A percentile compares a stretch with the other conserved stretches of the same genome.
Conservation (phyloP, 202 grass and related monocot species). For the Setaria viridis region DNA sequence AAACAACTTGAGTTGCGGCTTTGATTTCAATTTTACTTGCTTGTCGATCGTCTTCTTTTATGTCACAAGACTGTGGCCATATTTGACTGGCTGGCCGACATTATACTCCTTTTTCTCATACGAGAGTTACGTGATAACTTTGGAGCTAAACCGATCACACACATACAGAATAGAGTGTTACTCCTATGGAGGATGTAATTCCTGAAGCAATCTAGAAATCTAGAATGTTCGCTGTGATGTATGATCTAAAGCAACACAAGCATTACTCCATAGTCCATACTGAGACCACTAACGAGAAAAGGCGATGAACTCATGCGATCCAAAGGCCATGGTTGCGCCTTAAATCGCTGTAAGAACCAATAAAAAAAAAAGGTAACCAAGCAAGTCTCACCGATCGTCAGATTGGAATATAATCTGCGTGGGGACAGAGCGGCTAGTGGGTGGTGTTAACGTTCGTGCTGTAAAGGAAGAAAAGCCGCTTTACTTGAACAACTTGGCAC, state of each 20-base stretch:
- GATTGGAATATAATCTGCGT: too few species aligned
- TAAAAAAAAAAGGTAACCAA: background rate
- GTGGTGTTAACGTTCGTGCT: constrained; percentile 43
- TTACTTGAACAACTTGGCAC: constrained; percentile 35
- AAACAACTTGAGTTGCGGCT: background rate
- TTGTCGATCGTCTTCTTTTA: background rate
- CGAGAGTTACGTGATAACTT: too few species aligned
- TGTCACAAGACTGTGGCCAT: background rate
- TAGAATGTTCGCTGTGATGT: background rate
- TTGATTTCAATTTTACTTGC: background rate
- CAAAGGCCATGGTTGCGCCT: background rate
- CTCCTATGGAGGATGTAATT: background rate
- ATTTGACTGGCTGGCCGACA: background rate
- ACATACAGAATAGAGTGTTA: background rate
- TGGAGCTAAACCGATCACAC: background rate
- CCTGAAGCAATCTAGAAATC: background rate
- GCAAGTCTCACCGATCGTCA: background rate
- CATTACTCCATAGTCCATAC: background rate
- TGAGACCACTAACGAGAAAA: background rate
- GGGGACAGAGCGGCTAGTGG: background rate
- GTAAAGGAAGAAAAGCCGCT: background rate
- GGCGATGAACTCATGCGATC: background rate
- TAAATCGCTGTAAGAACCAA: background rate
- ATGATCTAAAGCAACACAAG: background rate
- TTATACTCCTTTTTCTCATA: background rate